Conservation (phyloP, 2,329 filamentous ascomycete species). For the Waltergamsia citrina region DNA sequence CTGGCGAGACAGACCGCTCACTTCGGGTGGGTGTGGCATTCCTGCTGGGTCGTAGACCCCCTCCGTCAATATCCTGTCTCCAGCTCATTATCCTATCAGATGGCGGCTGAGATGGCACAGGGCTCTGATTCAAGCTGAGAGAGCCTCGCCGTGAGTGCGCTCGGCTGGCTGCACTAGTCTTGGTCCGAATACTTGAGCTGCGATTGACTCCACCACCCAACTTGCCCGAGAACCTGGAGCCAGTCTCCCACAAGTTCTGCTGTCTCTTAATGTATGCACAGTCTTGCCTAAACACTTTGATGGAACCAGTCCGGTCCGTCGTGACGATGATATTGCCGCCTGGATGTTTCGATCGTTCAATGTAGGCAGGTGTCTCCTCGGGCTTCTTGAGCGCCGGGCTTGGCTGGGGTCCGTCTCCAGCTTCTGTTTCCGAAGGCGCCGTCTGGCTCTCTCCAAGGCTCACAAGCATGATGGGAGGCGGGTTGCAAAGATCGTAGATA, state of each 20-base stretch:
- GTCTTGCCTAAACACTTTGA: slow-evolving; percentile 94
- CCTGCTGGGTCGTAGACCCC: slow-evolving; percentile 23
- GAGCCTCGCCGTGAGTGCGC: slow-evolving; percentile 44
- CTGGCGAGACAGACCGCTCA: slow-evolving; percentile 47
- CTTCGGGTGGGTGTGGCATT: slow-evolving; percentile 31
- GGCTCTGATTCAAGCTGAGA: slow-evolving; percentile 24
- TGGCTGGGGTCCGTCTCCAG: not conserved
- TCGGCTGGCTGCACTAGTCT: slow-evolving; percentile 38
- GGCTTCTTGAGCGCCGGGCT: slow-evolving; percentile 29
- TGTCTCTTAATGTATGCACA: slow-evolving; percentile 75
- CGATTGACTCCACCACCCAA: slow-evolving; percentile 50
- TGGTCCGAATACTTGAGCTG: slow-evolving; percentile 45
- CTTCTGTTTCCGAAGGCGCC: slow-evolving; percentile 23
- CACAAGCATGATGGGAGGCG: slow-evolving; percentile 75
- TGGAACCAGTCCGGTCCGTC: slow-evolving; percentile 75
- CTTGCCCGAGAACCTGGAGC: slow-evolving; percentile 65
- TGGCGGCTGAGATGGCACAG: slow-evolving; percentile 19
- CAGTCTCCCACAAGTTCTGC: slow-evolving; percentile 68
- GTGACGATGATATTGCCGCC: slow-evolving; percentile 89
- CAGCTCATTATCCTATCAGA: slow-evolving; percentile 80
- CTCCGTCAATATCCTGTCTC: slow-evolving; percentile 60
- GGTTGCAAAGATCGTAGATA: slow-evolving; percentile 94
- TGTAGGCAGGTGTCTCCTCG: slow-evolving; percentile 66
- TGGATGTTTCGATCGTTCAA: slow-evolving; percentile 64
- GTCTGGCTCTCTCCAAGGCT: slow-evolving; percentile 57